Conservation (phyloP, 2,329 filamentous ascomycete genomes). For the Aspergillus ochraceoroseus region DNA sequence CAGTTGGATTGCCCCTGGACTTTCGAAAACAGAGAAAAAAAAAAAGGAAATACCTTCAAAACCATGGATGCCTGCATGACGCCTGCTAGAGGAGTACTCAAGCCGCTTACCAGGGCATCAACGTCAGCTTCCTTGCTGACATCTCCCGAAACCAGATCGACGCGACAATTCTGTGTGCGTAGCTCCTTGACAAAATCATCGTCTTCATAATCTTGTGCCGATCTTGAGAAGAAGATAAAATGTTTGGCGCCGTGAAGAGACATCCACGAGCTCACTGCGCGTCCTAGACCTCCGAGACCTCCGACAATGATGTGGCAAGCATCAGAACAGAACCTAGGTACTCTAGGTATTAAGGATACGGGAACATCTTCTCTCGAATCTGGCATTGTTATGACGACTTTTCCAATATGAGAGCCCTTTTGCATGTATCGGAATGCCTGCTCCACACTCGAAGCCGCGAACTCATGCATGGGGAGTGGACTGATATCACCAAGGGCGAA, state of each 20-base stretch:
- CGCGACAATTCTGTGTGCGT: neutral
- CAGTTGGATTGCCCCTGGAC: too few relatives aligned
- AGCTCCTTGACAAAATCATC: conserved; percentile 12
- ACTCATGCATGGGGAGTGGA: neutral
- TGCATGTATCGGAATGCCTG: conserved; percentile 32
- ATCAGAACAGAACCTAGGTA: conserved; percentile 24
- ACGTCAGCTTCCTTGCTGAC: conserved; percentile 11
- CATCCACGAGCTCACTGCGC: conserved; percentile 16
- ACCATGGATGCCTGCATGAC: conserved; percentile 25
- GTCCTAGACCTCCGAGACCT: conserved; percentile 19
- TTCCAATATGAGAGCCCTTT: conserved; percentile 36
- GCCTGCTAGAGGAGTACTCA: conserved; percentile 11
- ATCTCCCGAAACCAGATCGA: conserved; percentile 8
- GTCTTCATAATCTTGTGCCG: neutral
- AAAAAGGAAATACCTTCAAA: conserved; percentile 7
- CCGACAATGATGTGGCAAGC: conserved; percentile 18
- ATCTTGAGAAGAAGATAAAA: conserved; percentile 14
- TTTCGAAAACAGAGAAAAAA: neutral
- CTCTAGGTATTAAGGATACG: neutral
- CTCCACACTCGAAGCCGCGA: conserved; percentile 1
- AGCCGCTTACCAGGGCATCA: conserved; percentile 3
- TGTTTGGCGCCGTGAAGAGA: conserved; percentile 16
- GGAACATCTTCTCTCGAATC: neutral
- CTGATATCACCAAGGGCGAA: conserved; percentile 5
- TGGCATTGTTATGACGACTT: conserved; percentile 34